Conservation (phyloP, 179 eudicot species). For the Amaranthus tricolor region DNA sequence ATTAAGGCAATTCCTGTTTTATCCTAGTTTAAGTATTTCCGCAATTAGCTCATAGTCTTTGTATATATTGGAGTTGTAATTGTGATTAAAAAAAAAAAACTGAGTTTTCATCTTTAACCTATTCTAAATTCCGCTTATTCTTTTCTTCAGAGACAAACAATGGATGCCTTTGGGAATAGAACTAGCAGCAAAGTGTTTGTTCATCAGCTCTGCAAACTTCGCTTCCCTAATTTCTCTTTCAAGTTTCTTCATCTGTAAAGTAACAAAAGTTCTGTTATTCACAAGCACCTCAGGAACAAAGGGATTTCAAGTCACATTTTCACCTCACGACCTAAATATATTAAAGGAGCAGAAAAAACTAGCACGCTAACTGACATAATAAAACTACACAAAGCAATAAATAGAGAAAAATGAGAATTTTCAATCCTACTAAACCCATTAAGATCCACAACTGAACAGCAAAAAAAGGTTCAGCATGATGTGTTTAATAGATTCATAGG, state of each 20-base stretch:
- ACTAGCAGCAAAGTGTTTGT: conserved; percentile 92
- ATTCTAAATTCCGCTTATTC: too few relatives aligned
- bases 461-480: background rate
- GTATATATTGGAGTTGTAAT: too few relatives aligned
- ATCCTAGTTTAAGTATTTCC: too few relatives aligned
- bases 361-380: background rate
- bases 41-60: too few relatives aligned
- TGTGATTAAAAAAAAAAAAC: too few relatives aligned
- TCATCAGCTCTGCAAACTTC: conserved; percentile 79
- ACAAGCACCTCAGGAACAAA: background rate
- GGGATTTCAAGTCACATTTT: background rate
- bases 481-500: background rate
- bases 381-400: background rate
- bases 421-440: background rate
- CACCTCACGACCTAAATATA: background rate
- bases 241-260: conserved; percentile 80
- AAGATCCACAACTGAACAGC: background rate
- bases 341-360: background rate
- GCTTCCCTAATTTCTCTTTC: conserved; percentile 81
- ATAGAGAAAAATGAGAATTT: background rate
- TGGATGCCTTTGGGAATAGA: conserved; percentile 93
- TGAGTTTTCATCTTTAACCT: too few relatives aligned
- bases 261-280: conserved; percentile 11
- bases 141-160: conserved; percentile 87
- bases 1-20: too few relatives aligned